Evolutionary conservation across 345 rosid genomes (phyloP).

Genomic region (Melaleuca quinquenervia): DNA sequence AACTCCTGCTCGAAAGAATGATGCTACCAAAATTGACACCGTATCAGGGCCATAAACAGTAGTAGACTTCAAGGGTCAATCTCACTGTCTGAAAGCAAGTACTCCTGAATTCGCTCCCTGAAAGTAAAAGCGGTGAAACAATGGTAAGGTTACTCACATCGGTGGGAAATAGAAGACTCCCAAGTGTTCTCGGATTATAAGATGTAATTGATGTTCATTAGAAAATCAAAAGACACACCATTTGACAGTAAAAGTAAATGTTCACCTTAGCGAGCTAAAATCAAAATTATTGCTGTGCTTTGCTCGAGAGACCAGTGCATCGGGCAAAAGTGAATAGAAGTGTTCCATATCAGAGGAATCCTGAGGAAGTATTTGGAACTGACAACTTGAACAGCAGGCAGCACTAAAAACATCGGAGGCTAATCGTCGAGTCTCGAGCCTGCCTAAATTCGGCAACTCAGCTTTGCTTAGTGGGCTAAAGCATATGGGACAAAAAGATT

Average conservation of each 20-base stretch:
- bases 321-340: conserved; percentile 44
- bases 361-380: conserved; percentile 75
- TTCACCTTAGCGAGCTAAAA: conserved; percentile 50
- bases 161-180: background rate
- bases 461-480: conserved; percentile 42
- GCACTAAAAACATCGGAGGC: conserved; percentile 20
- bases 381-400: conserved; percentile 79
- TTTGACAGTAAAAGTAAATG: background rate
- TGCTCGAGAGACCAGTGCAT: conserved; percentile 35
- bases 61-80: conserved; percentile 21
- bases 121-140: background rate
- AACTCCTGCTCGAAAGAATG: background rate
- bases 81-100: conserved; percentile 57
- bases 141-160: background rate
- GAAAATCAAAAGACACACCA: background rate
- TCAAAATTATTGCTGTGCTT: conserved; percentile 9
- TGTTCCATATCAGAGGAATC: conserved; percentile 43
- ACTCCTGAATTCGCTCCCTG: conserved; percentile 85
- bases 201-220: background rate
- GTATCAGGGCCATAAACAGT: background rate
- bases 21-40: background rate
- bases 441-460: conserved; percentile 19
- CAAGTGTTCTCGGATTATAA: background rate
- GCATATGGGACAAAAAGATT: conserved; percentile 75
- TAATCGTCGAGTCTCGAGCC: conserved; percentile 2